Percentiles rank a stretch among this genome's conserved stretches.
Evolutionary conservation across 129 eudicot genomes (phyloP).

Genomic region (Mikania micrantha): DNA sequence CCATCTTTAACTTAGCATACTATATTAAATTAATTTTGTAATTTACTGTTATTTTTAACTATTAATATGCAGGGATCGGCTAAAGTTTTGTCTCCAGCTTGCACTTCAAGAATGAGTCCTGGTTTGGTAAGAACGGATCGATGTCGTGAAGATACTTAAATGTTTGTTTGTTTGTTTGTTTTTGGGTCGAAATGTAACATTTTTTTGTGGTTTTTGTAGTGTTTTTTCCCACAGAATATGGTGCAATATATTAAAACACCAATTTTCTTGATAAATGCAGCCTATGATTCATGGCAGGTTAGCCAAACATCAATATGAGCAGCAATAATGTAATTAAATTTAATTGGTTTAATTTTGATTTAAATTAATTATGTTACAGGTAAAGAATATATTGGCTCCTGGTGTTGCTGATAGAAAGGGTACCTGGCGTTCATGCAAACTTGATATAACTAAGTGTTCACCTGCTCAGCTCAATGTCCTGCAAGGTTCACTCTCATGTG

Average conservation of each 20-base stretch:
- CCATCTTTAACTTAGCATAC: not conserved
- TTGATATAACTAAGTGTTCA: slow-evolving; percentile 33
- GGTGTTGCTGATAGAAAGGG: slow-evolving; percentile 35
- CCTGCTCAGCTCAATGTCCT: slow-evolving; percentile 31
- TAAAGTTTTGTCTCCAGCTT: slow-evolving; percentile 57
- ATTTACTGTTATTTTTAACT: not conserved
- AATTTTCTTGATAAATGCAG: slow-evolving; percentile 64
- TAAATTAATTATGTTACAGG: slow-evolving; percentile 7
- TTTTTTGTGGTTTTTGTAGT: slow-evolving; percentile 40
- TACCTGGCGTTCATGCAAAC: slow-evolving; percentile 27
- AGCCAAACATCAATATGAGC: slow-evolving; percentile 12
- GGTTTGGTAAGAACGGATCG: slow-evolving; percentile 60
- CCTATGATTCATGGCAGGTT: slow-evolving; percentile 98
- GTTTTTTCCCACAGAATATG: slow-evolving; percentile 80
- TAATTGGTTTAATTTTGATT: not conserved
- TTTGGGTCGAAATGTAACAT: not conserved
- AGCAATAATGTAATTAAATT: not conserved
- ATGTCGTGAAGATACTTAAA: not conserved
- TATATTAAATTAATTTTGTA: not conserved
- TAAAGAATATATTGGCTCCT: slow-evolving; percentile 36
- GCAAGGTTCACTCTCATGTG: slow-evolving; percentile 21
- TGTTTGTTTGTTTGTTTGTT: not conserved
- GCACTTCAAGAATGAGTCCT: slow-evolving; percentile 56
- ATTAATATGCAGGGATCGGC: slow-evolving; percentile 54
- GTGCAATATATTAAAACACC: slow-evolving; percentile 54